Conservation (phyloP, 106 monocot genomes). For the Allium cepa region DNA sequence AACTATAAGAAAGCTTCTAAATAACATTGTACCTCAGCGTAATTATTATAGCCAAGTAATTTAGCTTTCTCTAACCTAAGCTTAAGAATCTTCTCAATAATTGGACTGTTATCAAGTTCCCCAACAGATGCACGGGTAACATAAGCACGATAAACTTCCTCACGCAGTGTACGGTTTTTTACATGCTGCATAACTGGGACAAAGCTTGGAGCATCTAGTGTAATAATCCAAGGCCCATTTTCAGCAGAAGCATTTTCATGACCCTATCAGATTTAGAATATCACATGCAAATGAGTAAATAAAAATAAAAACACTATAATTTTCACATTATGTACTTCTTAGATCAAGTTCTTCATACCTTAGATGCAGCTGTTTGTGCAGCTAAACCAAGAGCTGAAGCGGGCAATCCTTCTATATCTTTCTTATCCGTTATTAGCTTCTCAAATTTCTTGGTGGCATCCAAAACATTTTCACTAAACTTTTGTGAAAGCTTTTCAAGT, state of each 20-base stretch:
- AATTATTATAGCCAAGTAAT: constrained; percentile 90
- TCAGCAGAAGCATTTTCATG: constrained; percentile 97
- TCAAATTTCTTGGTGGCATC: constrained; percentile 95
- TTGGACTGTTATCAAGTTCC: constrained; percentile 76
- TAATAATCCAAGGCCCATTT: constrained; percentile 93
- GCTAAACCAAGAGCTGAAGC: constrained; percentile 81
- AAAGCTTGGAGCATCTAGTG: constrained; percentile 88
- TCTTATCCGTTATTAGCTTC: constrained; percentile 84
- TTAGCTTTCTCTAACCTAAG: constrained; percentile 87
- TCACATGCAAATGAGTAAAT: not conserved
- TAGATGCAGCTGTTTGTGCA: constrained; percentile 75
- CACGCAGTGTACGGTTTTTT: constrained; percentile 64
- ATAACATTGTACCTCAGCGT: constrained; percentile 65
- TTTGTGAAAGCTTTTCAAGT: constrained; percentile 78
- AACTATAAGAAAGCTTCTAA: too few species aligned
- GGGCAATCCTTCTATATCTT: constrained; percentile 87
- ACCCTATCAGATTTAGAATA: constrained; percentile 43
- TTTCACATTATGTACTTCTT: too few species aligned
- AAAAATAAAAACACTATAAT: not conserved
- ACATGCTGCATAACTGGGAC: constrained; percentile 96
- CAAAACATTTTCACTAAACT: constrained; percentile 95
- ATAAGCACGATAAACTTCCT: constrained; percentile 90
- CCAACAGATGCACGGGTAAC: constrained; percentile 76
- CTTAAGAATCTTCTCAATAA: constrained; percentile 75
- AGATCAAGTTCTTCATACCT: constrained; percentile 36